Evolutionary conservation across 2,329 filamentous ascomycete species (phyloP).

Genomic region (Colletotrichum liaoningense): DNA sequence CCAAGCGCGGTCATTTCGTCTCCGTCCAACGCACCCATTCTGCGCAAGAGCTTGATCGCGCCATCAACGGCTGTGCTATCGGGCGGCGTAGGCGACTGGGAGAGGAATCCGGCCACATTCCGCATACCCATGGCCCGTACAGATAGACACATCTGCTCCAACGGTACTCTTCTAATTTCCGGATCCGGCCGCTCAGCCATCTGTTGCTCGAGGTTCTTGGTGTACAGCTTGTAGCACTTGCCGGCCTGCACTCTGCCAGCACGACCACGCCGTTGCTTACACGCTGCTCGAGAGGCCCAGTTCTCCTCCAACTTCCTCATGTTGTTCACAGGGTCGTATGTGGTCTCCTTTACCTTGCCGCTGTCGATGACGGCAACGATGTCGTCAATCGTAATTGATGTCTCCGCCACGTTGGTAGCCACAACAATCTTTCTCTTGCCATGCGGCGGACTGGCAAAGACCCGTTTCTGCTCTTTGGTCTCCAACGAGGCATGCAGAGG

Average conservation of each 20-base stretch:
- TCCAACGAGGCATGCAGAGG: conserved; percentile 93
- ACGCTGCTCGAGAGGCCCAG: conserved; percentile 93
- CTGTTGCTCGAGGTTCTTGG: conserved; percentile 82
- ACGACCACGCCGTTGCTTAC: conserved; percentile 92
- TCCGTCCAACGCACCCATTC: conserved; percentile 91
- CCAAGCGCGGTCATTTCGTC: conserved; percentile 91
- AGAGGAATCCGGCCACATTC: conserved; percentile 84
- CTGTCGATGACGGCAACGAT: conserved; percentile 96
- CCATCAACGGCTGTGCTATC: conserved; percentile 87
- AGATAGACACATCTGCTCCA: conserved; percentile 94
- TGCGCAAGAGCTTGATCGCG: conserved; percentile 80
- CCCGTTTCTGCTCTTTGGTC: conserved; percentile 86
- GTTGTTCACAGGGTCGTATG: conserved; percentile 90
- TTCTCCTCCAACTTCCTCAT: conserved; percentile 95
- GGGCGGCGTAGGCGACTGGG: conserved; percentile 89
- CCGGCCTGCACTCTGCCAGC: conserved; percentile 93
- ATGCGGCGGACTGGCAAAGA: conserved; percentile 80
- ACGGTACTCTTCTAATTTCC: conserved; percentile 90
- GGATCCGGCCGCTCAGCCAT: conserved; percentile 93
- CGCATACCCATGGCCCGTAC: conserved; percentile 94
- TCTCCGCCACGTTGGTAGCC: conserved; percentile 97
- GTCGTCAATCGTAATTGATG: conserved; percentile 98
- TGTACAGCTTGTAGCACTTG: conserved; percentile 95
- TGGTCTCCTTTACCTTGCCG: conserved; percentile 95
- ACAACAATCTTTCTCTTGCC: conserved; percentile 93